These are phyloP conservation scores for Cryphonectria parasitica DNA, from an alignment of 2,329 filamentous ascomycete species.

Conservation along the genomic window DNA sequence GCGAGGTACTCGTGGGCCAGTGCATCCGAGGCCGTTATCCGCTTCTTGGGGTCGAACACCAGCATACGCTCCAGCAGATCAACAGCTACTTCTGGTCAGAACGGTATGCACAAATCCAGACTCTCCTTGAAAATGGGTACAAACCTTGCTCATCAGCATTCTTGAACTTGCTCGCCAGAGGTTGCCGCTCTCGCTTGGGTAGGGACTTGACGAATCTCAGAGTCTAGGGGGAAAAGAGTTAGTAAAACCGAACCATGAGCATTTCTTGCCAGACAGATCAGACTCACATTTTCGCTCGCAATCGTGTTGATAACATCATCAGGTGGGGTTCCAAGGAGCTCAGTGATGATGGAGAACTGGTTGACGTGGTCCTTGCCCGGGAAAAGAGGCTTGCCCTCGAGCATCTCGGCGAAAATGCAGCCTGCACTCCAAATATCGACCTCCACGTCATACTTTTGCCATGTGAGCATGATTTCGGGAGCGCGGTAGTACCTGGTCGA, in stretches of 20 bases:
- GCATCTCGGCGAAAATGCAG: constrained; percentile 99
- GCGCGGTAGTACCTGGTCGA: constrained; percentile 98
- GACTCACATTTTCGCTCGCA: constrained; percentile 89
- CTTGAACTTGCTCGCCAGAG: constrained; percentile 87
- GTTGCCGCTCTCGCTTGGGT: constrained; percentile 90
- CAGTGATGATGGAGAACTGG: constrained; percentile 99
- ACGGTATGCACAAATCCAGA: not conserved
- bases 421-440: constrained; percentile 99
- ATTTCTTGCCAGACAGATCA: not conserved
- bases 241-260: not conserved
- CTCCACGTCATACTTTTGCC: constrained; percentile 99
- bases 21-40: constrained; percentile 84
- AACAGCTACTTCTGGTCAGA: constrained; percentile 64
- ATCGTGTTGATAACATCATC: constrained; percentile 99
- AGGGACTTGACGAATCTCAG: constrained; percentile 96
- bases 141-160: constrained; percentile 86
- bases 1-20: constrained; percentile 91
- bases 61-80: constrained; percentile 96
- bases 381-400: constrained; percentile 97
- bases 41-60: constrained; percentile 97
- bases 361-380: constrained; percentile 99
- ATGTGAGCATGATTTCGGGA: constrained; percentile 99
- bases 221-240: constrained; percentile 62
- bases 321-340: constrained; percentile 91
- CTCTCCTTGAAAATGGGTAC: constrained; percentile 34